Percentiles rank a stretch among this genome's conserved stretches.
These are phyloP conservation scores for Phenoliferia sp. DNA, from an alignment of 1,284 basidiomycete genomes.

Conservation along the genomic window DNA sequence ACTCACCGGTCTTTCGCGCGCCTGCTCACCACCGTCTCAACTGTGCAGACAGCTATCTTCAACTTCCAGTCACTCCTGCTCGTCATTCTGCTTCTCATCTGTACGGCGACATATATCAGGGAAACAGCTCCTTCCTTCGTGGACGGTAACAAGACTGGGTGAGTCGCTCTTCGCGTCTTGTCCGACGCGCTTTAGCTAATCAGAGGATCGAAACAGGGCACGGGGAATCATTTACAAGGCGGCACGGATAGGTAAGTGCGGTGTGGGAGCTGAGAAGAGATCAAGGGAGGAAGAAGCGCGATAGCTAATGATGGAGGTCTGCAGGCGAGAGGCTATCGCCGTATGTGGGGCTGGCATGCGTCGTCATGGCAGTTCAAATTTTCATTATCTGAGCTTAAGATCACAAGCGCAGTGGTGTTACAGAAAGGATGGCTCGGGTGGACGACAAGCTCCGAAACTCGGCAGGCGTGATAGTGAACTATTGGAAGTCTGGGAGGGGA, in stretches of 20 bases:
- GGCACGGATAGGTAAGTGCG: slow-evolving; percentile 72
- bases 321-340: slow-evolving; percentile 74
- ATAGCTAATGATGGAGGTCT: background rate
- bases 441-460: too few relatives aligned
- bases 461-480: too few relatives aligned
- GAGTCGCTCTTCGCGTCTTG: slow-evolving; percentile 37
- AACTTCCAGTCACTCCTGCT: slow-evolving; percentile 94
- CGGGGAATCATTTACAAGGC: slow-evolving; percentile 88
- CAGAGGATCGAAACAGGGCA: slow-evolving; percentile 54
- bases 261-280: background rate
- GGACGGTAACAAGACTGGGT: slow-evolving; percentile 94
- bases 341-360: slow-evolving; percentile 72
- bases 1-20: too few relatives aligned
- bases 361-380: slow-evolving; percentile 69
- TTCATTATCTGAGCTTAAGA: slow-evolving; percentile 49
- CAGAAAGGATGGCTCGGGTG: too few relatives aligned
- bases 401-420: too few relatives aligned
- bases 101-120: slow-evolving; percentile 94
- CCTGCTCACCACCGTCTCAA: too few relatives aligned
- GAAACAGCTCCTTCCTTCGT: slow-evolving; percentile 82
- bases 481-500: too few relatives aligned
- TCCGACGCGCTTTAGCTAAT: background rate
- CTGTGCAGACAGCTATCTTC: slow-evolving; percentile 82
- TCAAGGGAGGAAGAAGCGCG: background rate
- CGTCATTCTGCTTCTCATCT: slow-evolving; percentile 87